A percentile compares a stretch with the other conserved stretches of the same genome.
Evolutionary conservation across 1,284 basidiomycete genomes (phyloP).

Genomic region (Pascua sp.): DNA sequence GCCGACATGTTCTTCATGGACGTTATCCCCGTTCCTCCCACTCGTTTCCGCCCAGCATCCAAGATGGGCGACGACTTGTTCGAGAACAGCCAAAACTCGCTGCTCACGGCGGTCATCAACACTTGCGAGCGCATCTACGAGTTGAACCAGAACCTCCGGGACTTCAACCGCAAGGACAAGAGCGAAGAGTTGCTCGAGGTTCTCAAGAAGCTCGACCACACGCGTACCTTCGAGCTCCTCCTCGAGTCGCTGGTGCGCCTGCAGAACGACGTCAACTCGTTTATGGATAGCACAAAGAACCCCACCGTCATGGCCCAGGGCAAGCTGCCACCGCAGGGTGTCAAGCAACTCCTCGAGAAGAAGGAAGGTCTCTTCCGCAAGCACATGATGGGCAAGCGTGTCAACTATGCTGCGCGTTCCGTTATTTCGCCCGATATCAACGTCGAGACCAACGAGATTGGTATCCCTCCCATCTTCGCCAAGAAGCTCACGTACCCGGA

Average conservation of each 20-base stretch:
- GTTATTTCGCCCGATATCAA: conserved; percentile 99
- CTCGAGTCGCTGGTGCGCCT: conserved; percentile 82
- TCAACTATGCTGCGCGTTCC: conserved; percentile 97
- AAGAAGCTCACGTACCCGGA: conserved; percentile 96
- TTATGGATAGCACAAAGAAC: conserved; percentile 97
- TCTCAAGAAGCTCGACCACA: conserved; percentile 24
- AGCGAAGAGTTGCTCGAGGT: conserved; percentile 12
- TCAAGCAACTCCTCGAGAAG: conserved; percentile 97
- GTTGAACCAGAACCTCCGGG: conserved; percentile 56
- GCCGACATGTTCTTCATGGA: conserved; percentile 97
- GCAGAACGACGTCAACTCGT: conserved; percentile 93
- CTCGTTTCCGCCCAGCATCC: conserved; percentile 90
- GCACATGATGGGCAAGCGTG: conserved; percentile 99
- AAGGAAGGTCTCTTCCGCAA: conserved; percentile 98
- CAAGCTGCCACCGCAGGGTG: conserved; percentile 86
- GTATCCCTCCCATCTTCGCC: conserved; percentile 96
- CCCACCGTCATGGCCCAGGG: conserved; percentile 79
- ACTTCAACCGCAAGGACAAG: conserved; percentile 15
- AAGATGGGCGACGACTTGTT: conserved; percentile 90
- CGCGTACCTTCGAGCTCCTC: conserved; percentile 64
- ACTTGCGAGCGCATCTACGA: conserved; percentile 79
- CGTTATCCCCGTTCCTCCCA: conserved; percentile 85
- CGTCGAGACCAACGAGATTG: conserved; percentile 99
- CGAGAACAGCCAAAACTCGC: conserved; percentile 94
- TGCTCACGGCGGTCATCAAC: conserved; percentile 78